A percentile compares a stretch with the other conserved stretches of the same genome.
Evolutionary conservation across 306 rosid species (phyloP).

Genomic region (Malus domestica): DNA sequence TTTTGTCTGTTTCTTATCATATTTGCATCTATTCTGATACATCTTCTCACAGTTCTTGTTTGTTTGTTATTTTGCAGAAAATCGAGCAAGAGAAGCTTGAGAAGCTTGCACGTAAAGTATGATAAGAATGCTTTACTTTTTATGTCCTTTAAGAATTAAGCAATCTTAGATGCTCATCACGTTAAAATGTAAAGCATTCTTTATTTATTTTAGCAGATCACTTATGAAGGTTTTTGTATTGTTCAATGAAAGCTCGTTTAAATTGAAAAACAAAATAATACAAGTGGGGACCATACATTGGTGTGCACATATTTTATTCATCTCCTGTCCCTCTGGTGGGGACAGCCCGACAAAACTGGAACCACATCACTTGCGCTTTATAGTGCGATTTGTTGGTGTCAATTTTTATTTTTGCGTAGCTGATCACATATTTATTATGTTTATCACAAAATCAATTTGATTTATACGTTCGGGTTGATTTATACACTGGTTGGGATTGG

Average conservation of each 20-base stretch:
- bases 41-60: background rate
- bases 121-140: background rate
- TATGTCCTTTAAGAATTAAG: background rate
- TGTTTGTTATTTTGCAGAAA: conserved; percentile 47
- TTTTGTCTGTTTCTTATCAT: background rate
- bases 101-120: conserved; percentile 85
- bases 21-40: background rate
- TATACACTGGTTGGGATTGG: too few relatives aligned
- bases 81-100: conserved; percentile 76
- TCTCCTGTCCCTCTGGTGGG: background rate
- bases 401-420: background rate
- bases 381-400: background rate
- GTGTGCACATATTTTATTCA: background rate
- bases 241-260: background rate
- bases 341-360: background rate
- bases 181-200: background rate
- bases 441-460: background rate
- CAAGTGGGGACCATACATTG: background rate
- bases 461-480: background rate
- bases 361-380: background rate
- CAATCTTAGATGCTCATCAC: background rate
- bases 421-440: background rate
- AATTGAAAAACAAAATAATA: background rate
- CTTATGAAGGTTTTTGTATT: background rate
- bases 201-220: background rate